These are phyloP conservation scores for Fusarium agapanthi DNA, from an alignment of 2,329 filamentous ascomycete species.

Conservation along the genomic window DNA sequence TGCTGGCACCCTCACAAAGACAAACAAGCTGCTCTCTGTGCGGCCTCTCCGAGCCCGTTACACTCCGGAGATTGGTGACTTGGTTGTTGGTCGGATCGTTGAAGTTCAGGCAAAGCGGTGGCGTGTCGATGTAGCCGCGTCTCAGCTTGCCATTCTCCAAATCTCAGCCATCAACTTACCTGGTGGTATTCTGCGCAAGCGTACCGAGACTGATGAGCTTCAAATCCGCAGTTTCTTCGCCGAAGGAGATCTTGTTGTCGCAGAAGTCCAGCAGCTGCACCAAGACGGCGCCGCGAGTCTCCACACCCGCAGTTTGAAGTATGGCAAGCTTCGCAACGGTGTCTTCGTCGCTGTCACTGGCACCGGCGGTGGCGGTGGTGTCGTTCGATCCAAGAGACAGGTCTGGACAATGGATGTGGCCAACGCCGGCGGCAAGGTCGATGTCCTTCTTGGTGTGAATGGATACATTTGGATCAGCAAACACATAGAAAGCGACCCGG, in stretches of 20 bases:
- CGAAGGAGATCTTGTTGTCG: constrained; percentile 92
- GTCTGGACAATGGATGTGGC: constrained; percentile 79
- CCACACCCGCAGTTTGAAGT: constrained; percentile 90
- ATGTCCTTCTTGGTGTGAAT: constrained; percentile 92
- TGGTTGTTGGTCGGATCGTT: constrained; percentile 92
- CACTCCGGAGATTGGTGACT: constrained; percentile 93
- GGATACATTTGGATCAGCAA: constrained; percentile 96
- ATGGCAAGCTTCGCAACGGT: constrained; percentile 94
- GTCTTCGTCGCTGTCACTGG: constrained; percentile 85
- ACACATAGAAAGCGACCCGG: constrained; percentile 72
- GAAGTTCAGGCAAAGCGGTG: constrained; percentile 94
- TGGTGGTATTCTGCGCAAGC: constrained; percentile 87
- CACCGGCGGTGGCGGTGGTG: constrained; percentile 84
- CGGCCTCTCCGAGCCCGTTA: constrained; percentile 91
- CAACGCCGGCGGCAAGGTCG: constrained; percentile 71
- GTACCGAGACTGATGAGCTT: constrained; percentile 95
- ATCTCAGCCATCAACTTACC: constrained; percentile 93
- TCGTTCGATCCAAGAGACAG: constrained; percentile 84
- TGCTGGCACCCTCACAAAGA: constrained; percentile 88
- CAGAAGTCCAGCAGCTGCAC: constrained; percentile 91
- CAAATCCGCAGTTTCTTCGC: constrained; percentile 98
- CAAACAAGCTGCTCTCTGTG: constrained; percentile 96
- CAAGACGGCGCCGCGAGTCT: constrained; percentile 85
- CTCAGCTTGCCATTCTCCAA: constrained; percentile 84
- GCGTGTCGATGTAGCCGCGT: constrained; percentile 93